Conservation (phyloP, 2,329 filamentous ascomycete species). For the Microascus cirrosus region DNA sequence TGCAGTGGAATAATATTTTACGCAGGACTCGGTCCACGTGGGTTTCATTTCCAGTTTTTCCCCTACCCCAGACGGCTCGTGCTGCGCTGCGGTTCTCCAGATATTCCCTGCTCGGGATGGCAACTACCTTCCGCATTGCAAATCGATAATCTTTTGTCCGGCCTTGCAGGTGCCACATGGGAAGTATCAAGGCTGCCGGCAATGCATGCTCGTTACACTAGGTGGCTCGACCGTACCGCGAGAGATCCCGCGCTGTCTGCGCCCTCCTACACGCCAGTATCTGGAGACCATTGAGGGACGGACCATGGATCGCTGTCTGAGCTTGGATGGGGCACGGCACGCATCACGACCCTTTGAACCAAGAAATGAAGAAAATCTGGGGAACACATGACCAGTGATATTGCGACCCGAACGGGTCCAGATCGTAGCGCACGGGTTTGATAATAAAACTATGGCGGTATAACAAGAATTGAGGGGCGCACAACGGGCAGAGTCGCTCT, state of each 20-base stretch:
- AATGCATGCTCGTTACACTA: not conserved
- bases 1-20: no score
- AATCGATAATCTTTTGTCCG: not conserved
- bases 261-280: no score
- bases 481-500: not conserved
- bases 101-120: not conserved
- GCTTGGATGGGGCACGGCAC: not conserved
- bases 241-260: not conserved
- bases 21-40: no score
- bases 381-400: not conserved
- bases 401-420: not conserved
- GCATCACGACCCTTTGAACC: not conserved
- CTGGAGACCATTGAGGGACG: not conserved
- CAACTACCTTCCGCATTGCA: not conserved
- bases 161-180: not conserved
- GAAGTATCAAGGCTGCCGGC: not conserved
- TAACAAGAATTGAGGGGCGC: not conserved
- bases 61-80: not conserved
- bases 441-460: not conserved
- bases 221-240: not conserved
- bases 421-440: not conserved
- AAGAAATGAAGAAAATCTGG: not conserved
- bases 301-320: not conserved
- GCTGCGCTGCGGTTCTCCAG: not conserved
- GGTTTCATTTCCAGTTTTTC: not conserved